Base-by-base conservation (phyloP, 257 asterid genomes). In the Capsicum baccatum region DNA sequence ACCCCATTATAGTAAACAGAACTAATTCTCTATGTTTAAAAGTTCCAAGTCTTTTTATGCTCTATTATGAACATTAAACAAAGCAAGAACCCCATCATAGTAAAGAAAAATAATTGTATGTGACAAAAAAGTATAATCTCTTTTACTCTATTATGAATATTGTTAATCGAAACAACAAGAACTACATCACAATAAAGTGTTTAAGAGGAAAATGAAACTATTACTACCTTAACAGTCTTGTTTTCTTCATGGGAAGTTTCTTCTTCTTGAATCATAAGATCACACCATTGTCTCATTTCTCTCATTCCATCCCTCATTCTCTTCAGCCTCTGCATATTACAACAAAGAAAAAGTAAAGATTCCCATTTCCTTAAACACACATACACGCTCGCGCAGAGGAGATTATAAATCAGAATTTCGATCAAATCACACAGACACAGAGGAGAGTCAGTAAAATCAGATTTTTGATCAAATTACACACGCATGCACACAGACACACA, bases 201-300 rank as follows among this genome's bases (percentile, higher is more conserved):
- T 26, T 26, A 26, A 26, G 33, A 26, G 33, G 33, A 1, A 26
- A 3, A 39, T 4, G 5, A 39, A 39, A 39, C 44, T 39, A 39
- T 3, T 39, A 3, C 44, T 39, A 62, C 80, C 80, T 50, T 74
- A 50, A 50, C 17, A 21, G 4, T 50, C 62, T 74, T 74, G 9
- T 74, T 50, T 74, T 21, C 60, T 74, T 74, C 80, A 21, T 15
- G 42, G 1, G 0, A 12, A 19, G 60, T 19, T 74, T 12, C 80
- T 74, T 48, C 80, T 73, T 73, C 80, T 74, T 74, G 80, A 74
- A 74, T 74, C 80, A 74, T 74, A 50, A 74, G 80, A 8, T 74
- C 80, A 21, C 44, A 74, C 80, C 80, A 74, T 74, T 50, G 62
- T 74, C 62, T 74, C 80, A 74, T 74, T 74, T 74, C 80, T 21